Conservation (phyloP, 2,329 filamentous ascomycete species). For the Penicillium sp. region DNA sequence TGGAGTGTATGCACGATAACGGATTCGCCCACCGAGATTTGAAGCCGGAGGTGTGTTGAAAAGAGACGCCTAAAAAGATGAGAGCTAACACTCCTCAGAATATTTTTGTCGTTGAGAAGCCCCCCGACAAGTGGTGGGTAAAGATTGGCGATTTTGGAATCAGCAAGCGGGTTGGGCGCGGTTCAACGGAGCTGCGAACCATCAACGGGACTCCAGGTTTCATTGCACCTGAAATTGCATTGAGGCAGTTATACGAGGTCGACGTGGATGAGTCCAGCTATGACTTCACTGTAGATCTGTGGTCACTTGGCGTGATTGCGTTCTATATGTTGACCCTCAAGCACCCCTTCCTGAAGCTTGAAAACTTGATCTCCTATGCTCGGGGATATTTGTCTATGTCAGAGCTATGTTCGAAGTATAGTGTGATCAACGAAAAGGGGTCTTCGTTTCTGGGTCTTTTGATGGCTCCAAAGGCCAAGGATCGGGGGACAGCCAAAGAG, state of each 20-base stretch:
- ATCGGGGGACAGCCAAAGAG: background rate
- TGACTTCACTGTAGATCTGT: background rate
- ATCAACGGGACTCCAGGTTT: background rate
- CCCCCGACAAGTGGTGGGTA: background rate
- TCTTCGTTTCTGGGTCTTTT: background rate
- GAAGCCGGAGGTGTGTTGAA: background rate
- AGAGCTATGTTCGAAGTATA: background rate
- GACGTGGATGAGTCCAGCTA: background rate
- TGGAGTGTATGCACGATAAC: slow-evolving; percentile 1
- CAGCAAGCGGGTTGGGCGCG: background rate
- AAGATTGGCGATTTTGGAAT: slow-evolving; percentile 4
- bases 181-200: background rate
- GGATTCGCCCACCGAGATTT: slow-evolving; percentile 2
- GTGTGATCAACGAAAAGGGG: background rate
- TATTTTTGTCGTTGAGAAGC: background rate
- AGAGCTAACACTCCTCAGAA: background rate
- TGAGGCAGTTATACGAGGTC: background rate
- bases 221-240: background rate
- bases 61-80: background rate
- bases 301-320: slow-evolving; percentile 1
- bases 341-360: background rate
- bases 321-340: slow-evolving; percentile 2
- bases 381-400: background rate
- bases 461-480: background rate
- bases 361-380: background rate